Conservation (phyloP, 164 flowering plant species). For the Nymphaea thermarum region DNA sequence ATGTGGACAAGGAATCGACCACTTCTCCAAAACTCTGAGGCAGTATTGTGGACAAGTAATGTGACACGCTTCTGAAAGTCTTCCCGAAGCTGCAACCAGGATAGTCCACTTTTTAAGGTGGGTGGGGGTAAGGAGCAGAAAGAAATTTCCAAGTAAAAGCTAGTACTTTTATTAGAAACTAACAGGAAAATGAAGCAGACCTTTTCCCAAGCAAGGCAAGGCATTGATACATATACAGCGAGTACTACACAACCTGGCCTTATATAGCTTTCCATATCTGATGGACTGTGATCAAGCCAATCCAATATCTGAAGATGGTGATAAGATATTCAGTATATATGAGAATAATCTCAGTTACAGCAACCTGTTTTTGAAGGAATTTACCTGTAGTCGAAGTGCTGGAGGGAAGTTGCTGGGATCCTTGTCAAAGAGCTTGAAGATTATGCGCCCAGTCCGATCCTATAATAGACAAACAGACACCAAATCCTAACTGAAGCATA, state of each 20-base stretch:
- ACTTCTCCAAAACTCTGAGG: slow-evolving; percentile 60
- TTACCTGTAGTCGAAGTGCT: slow-evolving; percentile 50
- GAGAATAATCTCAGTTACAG: neutral
- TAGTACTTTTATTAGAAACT: neutral
- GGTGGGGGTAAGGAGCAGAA: neutral
- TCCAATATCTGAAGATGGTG: slow-evolving; percentile 41
- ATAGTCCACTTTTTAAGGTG: neutral
- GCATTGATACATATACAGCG: slow-evolving; percentile 58
- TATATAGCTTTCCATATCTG: slow-evolving; percentile 92
- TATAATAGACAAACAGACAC: slow-evolving; percentile 8
- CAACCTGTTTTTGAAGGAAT: neutral
- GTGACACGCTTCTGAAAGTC: slow-evolving; percentile 38
- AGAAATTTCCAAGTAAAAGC: neutral
- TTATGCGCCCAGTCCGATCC: slow-evolving; percentile 76
- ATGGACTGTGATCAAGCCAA: slow-evolving; percentile 86
- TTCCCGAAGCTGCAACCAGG: slow-evolving; percentile 46
- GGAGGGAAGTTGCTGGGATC: slow-evolving; percentile 77
- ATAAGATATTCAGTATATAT: neutral
- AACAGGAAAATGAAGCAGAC: slow-evolving; percentile 20
- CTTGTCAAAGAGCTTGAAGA: slow-evolving; percentile 81
- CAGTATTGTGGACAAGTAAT: slow-evolving; percentile 34
- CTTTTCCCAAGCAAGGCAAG: slow-evolving; percentile 61
- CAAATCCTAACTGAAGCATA: neutral
- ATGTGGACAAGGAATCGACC: slow-evolving; percentile 67
- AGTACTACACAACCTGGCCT: slow-evolving; percentile 92